Evolutionary conservation across 2,329 filamentous ascomycete species (phyloP).

Genomic region (Aspergillus pseudoviridinutans): DNA sequence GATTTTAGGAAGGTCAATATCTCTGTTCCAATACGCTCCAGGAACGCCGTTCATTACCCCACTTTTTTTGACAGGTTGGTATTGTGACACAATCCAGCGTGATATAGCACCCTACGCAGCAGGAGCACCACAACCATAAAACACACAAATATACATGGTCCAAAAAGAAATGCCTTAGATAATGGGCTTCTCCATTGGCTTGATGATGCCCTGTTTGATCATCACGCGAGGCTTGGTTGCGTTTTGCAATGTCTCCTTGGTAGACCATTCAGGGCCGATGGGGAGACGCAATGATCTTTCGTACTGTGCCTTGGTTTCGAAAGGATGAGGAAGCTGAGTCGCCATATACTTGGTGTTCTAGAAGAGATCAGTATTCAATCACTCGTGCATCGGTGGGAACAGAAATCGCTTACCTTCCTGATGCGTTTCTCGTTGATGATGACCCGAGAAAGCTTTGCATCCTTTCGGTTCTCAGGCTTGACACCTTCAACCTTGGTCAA

Average conservation of each 20-base stretch:
- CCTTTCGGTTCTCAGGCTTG: conserved; percentile 71
- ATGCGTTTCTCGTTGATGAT: conserved; percentile 89
- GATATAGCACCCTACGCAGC: neutral
- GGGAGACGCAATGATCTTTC: conserved; percentile 82
- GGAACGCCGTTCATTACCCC: neutral
- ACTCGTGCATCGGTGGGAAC: neutral
- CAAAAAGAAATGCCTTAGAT: conserved; percentile 32
- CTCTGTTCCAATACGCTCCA: neutral
- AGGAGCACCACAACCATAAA: neutral
- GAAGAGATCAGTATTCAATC: conserved; percentile 14
- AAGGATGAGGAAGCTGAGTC: conserved; percentile 78
- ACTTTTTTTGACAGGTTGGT: neutral
- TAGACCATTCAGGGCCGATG: conserved; percentile 90
- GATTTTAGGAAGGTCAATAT: neutral
- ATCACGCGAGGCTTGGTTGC: conserved; percentile 84
- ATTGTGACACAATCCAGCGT: neutral
- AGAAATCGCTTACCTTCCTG: conserved; percentile 64
- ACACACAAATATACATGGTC: neutral
- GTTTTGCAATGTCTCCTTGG: conserved; percentile 91
- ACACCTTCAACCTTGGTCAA: conserved; percentile 59
- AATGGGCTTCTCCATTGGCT: conserved; percentile 76
- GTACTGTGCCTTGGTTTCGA: conserved; percentile 83
- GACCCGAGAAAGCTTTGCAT: conserved; percentile 75
- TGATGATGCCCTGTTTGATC: conserved; percentile 85
- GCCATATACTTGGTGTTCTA: conserved; percentile 86